Evolutionary conservation across 2,329 filamentous ascomycete species (phyloP).

Genomic region (Bisporella sp.): DNA sequence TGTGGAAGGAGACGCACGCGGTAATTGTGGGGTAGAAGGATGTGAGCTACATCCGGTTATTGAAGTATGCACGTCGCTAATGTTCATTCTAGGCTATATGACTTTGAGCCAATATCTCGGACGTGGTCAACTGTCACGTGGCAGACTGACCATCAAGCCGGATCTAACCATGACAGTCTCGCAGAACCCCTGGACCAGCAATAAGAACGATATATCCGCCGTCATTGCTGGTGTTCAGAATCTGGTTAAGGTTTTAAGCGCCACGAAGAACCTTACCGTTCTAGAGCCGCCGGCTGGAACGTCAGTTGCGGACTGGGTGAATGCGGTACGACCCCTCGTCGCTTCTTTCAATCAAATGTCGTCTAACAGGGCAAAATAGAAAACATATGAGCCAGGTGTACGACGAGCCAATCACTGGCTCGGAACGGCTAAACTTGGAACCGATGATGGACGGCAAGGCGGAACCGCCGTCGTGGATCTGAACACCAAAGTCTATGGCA

Average conservation of each 20-base stretch:
- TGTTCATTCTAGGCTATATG: slow-evolving; percentile 11
- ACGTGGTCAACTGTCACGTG: slow-evolving; percentile 54
- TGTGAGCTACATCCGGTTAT: slow-evolving; percentile 12
- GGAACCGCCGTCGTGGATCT: slow-evolving; percentile 55
- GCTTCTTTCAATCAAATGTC: neutral
- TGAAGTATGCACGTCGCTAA: neutral
- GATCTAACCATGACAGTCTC: slow-evolving; percentile 52
- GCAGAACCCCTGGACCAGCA: slow-evolving; percentile 38
- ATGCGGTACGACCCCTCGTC: slow-evolving; percentile 31
- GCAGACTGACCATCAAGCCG: slow-evolving; percentile 52
- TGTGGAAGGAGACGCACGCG: slow-evolving; percentile 39
- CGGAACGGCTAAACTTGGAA: slow-evolving; percentile 53
- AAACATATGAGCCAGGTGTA: slow-evolving; percentile 7
- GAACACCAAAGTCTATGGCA: slow-evolving; percentile 59
- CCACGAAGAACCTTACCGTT: slow-evolving; percentile 48
- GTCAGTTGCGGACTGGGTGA: slow-evolving; percentile 49
- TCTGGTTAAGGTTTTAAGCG: slow-evolving; percentile 45
- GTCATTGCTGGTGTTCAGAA: slow-evolving; percentile 59
- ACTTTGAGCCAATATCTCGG: slow-evolving; percentile 55
- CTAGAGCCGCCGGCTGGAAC: slow-evolving; percentile 44
- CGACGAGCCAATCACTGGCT: slow-evolving; percentile 34
- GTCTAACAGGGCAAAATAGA: slow-evolving; percentile 7
- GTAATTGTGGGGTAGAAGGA: neutral
- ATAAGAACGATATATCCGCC: slow-evolving; percentile 52
- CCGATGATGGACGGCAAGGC: slow-evolving; percentile 35